Evolutionary conservation across 768 basidiomycete genomes (phyloP), one percentile per base, ranked within the genome.

Genomic region (Boletales sp.): DNA sequence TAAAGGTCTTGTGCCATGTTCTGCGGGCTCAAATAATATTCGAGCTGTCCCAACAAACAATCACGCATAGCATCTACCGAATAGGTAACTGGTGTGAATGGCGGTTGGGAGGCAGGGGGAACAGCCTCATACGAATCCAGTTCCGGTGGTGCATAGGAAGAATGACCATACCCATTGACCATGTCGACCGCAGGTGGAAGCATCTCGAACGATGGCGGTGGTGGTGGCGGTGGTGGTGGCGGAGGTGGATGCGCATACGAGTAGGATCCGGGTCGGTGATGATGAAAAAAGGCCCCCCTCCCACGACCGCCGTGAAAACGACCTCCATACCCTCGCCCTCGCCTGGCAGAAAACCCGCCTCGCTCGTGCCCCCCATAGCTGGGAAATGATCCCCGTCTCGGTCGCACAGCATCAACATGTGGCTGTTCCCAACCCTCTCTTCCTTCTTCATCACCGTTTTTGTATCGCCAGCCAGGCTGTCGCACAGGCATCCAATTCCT

Each of bases 11-110:
- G 81, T n/a, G 80, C 87, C 72, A 97, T 76, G 64, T 95, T 97
- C 64, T 97, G 85, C 48, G 86, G 75, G 58, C 91, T 90, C 57
- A 97, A 75, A 71, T 95, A 97, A 67, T 92, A 97, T 69, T 95
- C 94, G 45, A 95, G 70, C 67, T 95, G 88, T 1, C 82, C 85
- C 39, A 95, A 77, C 24, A 95, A 72, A 63, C 79, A 83, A 59
- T 77, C 86, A 43, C 83, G 68, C 43, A 78, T 82, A 19, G 80
- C 69, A 60, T 94, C 90, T 12, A 89, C 63, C 2, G 82, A 76
- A 70, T 80, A 84, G 2, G 79, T 69, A 40, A 74, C 47, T 11
- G 48, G 40, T 5, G 83, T 79, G 17, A 73, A 64, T 3, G 81
- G 70, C 24, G 29, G 57, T 50, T 37, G 63, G 43, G 40, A 50